Evolutionary conservation across 257 asterid genomes (phyloP), one percentile per base, ranked within the genome.

Genomic region (Coffea canephora): DNA sequence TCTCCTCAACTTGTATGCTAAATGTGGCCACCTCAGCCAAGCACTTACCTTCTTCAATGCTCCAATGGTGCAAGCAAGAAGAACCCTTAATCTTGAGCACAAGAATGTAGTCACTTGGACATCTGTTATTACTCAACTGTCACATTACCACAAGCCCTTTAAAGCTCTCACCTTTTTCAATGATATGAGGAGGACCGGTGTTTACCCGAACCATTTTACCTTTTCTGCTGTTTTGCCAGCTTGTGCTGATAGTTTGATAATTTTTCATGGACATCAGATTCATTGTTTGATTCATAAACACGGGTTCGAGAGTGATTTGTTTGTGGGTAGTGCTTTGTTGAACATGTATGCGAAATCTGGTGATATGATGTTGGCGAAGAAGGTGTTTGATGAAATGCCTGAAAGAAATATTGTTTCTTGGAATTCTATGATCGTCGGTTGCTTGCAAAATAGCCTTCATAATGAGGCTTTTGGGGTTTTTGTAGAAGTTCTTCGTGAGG

Each of bases 351-450:
- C 87, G 0, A 88, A 83, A 46, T 83, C 79, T 6, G 88, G 87
- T 48, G 88, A 82, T 13, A 74, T 80, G 70, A n/a, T 8, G n/a
- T 46, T 45, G 21, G 91, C 89, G 0, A 64, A 75, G 78, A 72
- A 2, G n/a, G 39, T 86, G 88, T 89, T 89, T 19, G 89, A 83
- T 54, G 88, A 88, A 86, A 89, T 89, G 93, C 88, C 87, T 18
- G 88, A 81, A 2, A 88, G 90, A 69, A 88, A 85, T 67, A 82
- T 89, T 50, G 91, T 86, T 71, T 81, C 89, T 49, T 88, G 89
- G 90, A 88, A 88, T 61, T 73, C 90, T 55, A 71, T 88, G 78
- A 85, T 88, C 11, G 88, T 88, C 25, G 93, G 91, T 41, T 83
- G 76, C 79, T 55, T 83, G 83, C 76, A 73, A 16, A 86, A 86